A percentile compares a stretch with the other conserved stretches of the same genome.
phyloP scores from a whole-genome alignment of 1,284 basidiomycete species.

The Stygiomarasmius scandens region DNA sequence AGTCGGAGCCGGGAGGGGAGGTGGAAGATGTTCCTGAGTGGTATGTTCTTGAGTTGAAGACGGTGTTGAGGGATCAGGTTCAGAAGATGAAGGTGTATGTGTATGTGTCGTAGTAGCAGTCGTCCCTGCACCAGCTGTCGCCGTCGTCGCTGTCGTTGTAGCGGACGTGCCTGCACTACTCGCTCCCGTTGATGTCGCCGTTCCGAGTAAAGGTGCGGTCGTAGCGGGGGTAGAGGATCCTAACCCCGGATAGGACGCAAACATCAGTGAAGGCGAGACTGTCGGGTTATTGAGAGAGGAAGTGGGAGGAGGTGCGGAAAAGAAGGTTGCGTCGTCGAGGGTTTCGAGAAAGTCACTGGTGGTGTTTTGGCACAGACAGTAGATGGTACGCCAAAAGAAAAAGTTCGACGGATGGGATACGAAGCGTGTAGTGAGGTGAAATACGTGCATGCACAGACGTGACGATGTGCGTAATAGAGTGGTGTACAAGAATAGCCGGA shows the following conservation, averaged over 20 bases:
- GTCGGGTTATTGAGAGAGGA: constrained; percentile 1
- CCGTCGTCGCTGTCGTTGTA: not conserved
- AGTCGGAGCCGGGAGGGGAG: constrained; percentile 11
- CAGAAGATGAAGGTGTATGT: not conserved
- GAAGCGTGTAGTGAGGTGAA: too few relatives aligned
- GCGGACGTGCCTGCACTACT: too few relatives aligned
- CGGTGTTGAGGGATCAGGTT: not conserved
- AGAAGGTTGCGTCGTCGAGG: constrained; percentile 74
- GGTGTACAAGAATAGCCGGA: too few relatives aligned
- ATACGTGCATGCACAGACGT: too few relatives aligned
- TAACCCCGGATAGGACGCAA: not conserved
- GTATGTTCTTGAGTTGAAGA: constrained; percentile 6
- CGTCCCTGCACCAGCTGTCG: not conserved
- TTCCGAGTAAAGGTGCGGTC: too few relatives aligned
- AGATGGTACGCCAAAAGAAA: too few relatives aligned
- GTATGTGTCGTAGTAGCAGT: not conserved
- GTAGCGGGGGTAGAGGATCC: not conserved
- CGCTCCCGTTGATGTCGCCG: too few relatives aligned
- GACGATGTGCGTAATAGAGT: too few relatives aligned
- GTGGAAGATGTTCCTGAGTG: not conserved
- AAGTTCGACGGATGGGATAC: too few relatives aligned
- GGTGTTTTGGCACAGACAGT: too few relatives aligned
- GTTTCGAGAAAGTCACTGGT: constrained; percentile 80
- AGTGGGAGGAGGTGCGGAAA: constrained; percentile 50
- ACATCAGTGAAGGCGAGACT: not conserved